These are phyloP conservation scores for Cytospora schulzeri DNA, from an alignment of 2,329 filamentous ascomycete genomes.

Conservation along the genomic window DNA sequence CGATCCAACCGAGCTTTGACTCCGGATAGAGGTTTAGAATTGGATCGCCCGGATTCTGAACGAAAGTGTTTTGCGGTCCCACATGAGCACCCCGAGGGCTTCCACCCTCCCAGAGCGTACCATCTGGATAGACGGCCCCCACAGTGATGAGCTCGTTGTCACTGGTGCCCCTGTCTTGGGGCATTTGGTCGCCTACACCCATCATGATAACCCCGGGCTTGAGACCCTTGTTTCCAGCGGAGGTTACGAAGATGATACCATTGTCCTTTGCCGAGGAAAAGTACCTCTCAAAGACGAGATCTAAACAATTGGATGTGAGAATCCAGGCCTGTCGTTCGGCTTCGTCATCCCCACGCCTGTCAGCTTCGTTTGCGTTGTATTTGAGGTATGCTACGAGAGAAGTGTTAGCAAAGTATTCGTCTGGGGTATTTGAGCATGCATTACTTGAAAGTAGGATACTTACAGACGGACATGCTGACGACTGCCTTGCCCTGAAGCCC, in stretches of 20 bases:
- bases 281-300: not conserved
- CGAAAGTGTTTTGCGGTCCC: not conserved
- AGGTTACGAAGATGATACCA: conserved; percentile 1
- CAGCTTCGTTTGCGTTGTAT: not conserved
- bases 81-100: conserved; percentile 5
- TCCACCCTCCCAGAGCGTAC: conserved; percentile 9
- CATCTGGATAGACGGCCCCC: not conserved
- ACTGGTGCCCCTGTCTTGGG: not conserved
- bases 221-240: not conserved
- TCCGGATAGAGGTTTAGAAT: not conserved
- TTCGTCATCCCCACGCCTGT: not conserved
- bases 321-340: not conserved
- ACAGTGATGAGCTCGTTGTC: conserved; percentile 11
- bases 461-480: not conserved
- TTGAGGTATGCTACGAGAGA: not conserved
- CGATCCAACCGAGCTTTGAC: conserved; percentile 7
- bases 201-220: not conserved
- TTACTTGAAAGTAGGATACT: not conserved
- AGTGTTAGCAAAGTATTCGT: not conserved
- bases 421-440: too few relatives aligned
- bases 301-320: not conserved
- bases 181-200: not conserved
- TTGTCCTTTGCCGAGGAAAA: not conserved
- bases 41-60: not conserved
- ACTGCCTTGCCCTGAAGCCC: conserved; percentile 6